Evolutionary conservation across 1,139 yeast genomes (phyloP).

Genomic region (Suhomyces taliae): DNA sequence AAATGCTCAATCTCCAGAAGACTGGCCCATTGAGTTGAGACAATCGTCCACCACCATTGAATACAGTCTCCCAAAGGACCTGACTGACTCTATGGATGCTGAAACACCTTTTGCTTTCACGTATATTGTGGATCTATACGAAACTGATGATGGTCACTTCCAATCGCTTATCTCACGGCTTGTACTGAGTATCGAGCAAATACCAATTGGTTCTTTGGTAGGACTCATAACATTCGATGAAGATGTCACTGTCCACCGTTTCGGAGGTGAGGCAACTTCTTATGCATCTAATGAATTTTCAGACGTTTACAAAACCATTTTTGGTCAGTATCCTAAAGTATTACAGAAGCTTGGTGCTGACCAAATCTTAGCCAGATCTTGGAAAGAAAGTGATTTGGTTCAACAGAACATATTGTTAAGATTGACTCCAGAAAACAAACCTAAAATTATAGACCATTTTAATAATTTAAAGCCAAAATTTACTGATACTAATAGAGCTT

Average conservation of each 20-base stretch:
- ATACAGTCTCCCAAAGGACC: slow-evolving; percentile 28
- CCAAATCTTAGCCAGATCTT: slow-evolving; percentile 1
- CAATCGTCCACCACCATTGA: slow-evolving; percentile 27
- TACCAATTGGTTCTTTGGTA: slow-evolving; percentile 25
- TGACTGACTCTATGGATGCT: slow-evolving; percentile 12
- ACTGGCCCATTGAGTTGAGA: slow-evolving; percentile 31
- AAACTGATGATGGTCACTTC: slow-evolving; percentile 20
- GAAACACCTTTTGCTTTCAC: slow-evolving; percentile 18
- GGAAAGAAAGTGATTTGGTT: slow-evolving; percentile 13
- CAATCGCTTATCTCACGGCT: slow-evolving; percentile 19
- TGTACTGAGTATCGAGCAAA: slow-evolving; percentile 16
- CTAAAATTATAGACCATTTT: slow-evolving; percentile 15
- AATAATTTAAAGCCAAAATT: slow-evolving; percentile 22
- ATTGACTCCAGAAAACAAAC: slow-evolving; percentile 2
- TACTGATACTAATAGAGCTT: slow-evolving; percentile 30
- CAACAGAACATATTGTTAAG: slow-evolving; percentile 7
- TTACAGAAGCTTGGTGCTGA: slow-evolving; percentile 12
- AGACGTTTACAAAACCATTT: slow-evolving; percentile 2
- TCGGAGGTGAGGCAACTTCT: background rate
- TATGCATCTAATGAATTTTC: background rate
- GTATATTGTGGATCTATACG: slow-evolving; percentile 33
- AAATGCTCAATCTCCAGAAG: slow-evolving; percentile 12
- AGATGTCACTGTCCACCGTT: slow-evolving; percentile 27
- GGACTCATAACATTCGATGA: slow-evolving; percentile 33
- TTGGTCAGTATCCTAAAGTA: slow-evolving; percentile 11